phyloP scores from a whole-genome alignment of 1,284 basidiomycete genomes.

The Albatrellus sp. region DNA sequence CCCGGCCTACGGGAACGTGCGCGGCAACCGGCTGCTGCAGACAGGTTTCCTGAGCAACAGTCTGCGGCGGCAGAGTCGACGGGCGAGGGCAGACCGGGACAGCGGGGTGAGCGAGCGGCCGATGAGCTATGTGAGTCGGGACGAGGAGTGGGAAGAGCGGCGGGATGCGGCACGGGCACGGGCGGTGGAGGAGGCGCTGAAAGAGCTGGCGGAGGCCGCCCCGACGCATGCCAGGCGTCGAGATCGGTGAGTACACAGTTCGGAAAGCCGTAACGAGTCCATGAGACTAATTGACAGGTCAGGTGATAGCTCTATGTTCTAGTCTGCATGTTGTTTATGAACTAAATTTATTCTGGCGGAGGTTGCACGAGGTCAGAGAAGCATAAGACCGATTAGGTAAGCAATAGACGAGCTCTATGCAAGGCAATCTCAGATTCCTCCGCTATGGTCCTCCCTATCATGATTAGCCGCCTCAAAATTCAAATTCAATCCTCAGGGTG shows the following conservation, averaged over 20 bases:
- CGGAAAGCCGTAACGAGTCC: not conserved
- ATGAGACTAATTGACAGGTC: not conserved
- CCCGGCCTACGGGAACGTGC: constrained; percentile 60
- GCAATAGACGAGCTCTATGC: not conserved
- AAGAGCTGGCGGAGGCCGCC: constrained; percentile 28
- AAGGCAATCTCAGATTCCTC: not conserved
- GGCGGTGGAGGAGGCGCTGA: constrained; percentile 42
- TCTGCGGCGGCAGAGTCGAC: constrained; percentile 26
- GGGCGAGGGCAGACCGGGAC: constrained; percentile 9
- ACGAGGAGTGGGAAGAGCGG: constrained; percentile 45
- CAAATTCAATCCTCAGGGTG: not conserved
- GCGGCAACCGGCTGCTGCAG: constrained; percentile 53
- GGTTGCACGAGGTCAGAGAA: no score
- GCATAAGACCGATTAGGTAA: no score
- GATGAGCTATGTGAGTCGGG: constrained; percentile 39
- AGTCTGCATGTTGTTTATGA: no score
- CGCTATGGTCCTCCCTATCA: not conserved
- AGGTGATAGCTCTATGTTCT: no score
- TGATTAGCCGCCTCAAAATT: not conserved
- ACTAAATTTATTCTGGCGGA: no score
- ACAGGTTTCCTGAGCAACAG: constrained; percentile 38
- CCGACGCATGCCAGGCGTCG: not conserved
- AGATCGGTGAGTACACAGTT: not conserved
- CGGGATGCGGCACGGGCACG: constrained; percentile 39
- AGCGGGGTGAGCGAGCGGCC: constrained; percentile 25